Percentiles rank a stretch among this genome's conserved stretches.
Evolutionary conservation across 345 rosid genomes (phyloP).

Genomic region (Atalantia buxifolia): DNA sequence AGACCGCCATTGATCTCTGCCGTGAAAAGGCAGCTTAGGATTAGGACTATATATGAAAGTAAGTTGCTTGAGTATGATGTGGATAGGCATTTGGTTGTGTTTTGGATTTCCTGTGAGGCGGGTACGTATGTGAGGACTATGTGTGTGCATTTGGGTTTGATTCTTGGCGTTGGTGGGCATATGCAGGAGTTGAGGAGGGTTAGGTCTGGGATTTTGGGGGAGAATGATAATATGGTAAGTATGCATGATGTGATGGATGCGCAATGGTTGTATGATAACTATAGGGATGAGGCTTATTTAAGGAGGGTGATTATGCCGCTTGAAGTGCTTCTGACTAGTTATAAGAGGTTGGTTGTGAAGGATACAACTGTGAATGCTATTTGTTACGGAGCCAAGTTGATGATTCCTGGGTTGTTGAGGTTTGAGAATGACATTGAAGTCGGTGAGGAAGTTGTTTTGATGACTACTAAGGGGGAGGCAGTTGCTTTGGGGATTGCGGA

Average conservation of each 20-base stretch:
- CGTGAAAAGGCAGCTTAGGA: constrained; percentile 92
- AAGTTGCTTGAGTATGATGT: constrained; percentile 84
- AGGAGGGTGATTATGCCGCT: constrained; percentile 94
- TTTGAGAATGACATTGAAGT: constrained; percentile 87
- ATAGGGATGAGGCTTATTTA: constrained; percentile 66
- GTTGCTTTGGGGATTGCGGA: constrained; percentile 91
- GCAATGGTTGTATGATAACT: constrained; percentile 73
- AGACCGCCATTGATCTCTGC: constrained; percentile 91
- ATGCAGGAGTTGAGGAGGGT: constrained; percentile 97
- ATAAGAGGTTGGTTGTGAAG: constrained; percentile 89
- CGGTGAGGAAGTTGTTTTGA: constrained; percentile 84
- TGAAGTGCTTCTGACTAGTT: constrained; percentile 80
- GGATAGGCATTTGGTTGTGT: constrained; percentile 84
- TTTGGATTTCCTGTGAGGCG: constrained; percentile 94
- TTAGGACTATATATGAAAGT: constrained; percentile 84
- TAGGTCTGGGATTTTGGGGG: constrained; percentile 88
- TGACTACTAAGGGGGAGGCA: constrained; percentile 97
- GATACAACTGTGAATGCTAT: constrained; percentile 94
- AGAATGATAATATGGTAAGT: constrained; percentile 93
- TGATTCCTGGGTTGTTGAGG: constrained; percentile 89
- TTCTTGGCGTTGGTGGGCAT: constrained; percentile 95
- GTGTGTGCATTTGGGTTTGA: constrained; percentile 89
- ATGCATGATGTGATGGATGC: constrained; percentile 99
- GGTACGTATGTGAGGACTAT: constrained; percentile 94
- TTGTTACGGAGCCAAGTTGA: constrained; percentile 91